Percentiles rank a stretch among this genome's conserved stretches.
Evolutionary conservation across 2,329 filamentous ascomycete genomes (phyloP).

Genomic region (Septoria petroselini): DNA sequence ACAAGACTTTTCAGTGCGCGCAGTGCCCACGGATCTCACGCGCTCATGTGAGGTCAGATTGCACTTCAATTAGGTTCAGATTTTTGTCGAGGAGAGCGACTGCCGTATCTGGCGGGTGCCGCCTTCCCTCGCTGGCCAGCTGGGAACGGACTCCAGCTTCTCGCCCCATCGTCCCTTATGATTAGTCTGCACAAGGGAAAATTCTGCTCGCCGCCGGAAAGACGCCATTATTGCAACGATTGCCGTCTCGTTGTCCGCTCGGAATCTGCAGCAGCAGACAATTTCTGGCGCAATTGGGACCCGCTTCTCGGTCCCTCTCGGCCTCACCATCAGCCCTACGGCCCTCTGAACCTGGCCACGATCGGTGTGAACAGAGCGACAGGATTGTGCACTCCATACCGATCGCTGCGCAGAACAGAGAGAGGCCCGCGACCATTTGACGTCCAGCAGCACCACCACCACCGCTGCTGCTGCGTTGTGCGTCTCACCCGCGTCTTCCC

Average conservation of each 20-base stretch:
- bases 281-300: conserved; percentile 9
- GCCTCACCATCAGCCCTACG: conserved; percentile 11
- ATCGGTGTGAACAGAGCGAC: not conserved
- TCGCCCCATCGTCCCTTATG: not conserved
- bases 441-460: too few relatives aligned
- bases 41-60: too few relatives aligned
- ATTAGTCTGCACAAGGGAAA: not conserved
- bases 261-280: conserved; percentile 2
- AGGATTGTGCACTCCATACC: too few relatives aligned
- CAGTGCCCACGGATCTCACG: too few relatives aligned
- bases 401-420: too few relatives aligned
- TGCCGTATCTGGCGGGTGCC: too few relatives aligned
- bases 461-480: too few relatives aligned
- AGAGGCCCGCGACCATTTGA: too few relatives aligned
- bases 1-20: too few relatives aligned
- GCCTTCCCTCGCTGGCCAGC: not conserved
- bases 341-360: not conserved
- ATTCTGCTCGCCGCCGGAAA: conserved; percentile 5
- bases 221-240: not conserved
- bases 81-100: too few relatives aligned
- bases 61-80: too few relatives aligned
- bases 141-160: not conserved
- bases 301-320: conserved; percentile 6
- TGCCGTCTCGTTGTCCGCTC: not conserved
- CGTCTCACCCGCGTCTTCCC: not conserved